Evolutionary conservation across 1,139 yeast genomes (phyloP).

Genomic region (Pichia sp.): DNA sequence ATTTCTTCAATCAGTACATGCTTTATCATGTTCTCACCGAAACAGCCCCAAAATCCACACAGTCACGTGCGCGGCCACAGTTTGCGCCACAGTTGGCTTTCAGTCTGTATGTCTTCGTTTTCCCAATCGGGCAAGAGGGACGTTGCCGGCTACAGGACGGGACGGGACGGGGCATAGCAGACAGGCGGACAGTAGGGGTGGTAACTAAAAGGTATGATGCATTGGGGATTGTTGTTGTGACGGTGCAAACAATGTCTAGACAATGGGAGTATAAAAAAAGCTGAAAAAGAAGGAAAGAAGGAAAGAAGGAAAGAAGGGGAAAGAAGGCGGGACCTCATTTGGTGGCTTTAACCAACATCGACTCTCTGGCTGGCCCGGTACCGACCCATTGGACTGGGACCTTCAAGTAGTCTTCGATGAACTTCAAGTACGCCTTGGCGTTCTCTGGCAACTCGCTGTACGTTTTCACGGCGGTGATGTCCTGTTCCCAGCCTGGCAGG

Average conservation of each 20-base stretch:
- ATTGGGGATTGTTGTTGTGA: not conserved
- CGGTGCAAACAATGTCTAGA: not conserved
- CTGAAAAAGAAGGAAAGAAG: not conserved
- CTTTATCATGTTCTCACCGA: not conserved
- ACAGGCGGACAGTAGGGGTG: too few species aligned
- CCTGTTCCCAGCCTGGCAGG: conserved; percentile 90
- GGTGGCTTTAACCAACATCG: conserved; percentile 57
- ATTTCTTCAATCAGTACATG: not conserved
- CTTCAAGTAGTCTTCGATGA: conserved; percentile 74
- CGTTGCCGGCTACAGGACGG: not conserved
- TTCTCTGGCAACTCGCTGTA: conserved; percentile 82
- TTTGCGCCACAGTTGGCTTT: not conserved
- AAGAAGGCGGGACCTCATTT: not conserved
- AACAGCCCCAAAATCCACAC: not conserved
- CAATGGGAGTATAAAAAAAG: not conserved
- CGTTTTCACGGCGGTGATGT: conserved; percentile 65
- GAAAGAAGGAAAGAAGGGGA: not conserved
- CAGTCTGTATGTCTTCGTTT: not conserved
- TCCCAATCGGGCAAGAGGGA: not conserved
- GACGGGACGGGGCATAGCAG: not conserved
- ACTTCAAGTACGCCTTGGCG: conserved; percentile 78
- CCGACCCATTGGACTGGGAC: conserved; percentile 97
- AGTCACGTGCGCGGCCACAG: not conserved
- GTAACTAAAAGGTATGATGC: not conserved
- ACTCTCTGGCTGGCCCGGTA: conserved; percentile 95